Percentiles rank a stretch among this genome's conserved stretches.
Conservation (phyloP, 2,329 filamentous ascomycete species). For the Phaeophleospora eucalypticola region DNA sequence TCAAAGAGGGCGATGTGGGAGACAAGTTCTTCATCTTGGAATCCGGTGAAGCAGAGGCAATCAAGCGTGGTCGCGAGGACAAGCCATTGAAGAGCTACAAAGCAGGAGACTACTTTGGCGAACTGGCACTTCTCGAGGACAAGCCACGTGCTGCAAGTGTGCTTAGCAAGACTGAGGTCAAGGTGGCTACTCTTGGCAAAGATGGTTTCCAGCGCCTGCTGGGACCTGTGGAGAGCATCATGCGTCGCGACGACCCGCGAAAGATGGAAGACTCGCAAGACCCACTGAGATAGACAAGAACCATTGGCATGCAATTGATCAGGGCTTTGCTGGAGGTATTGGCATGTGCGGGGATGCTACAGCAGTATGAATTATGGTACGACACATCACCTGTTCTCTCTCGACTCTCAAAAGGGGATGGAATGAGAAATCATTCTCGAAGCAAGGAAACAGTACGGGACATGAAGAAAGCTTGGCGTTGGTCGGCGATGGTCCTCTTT, state of each 20-base stretch:
- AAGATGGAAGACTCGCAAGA: conserved; percentile 30
- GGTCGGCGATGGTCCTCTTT: neutral
- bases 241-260: conserved; percentile 69
- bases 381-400: neutral
- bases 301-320: neutral
- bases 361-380: neutral
- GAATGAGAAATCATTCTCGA: neutral
- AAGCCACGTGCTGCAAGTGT: conserved; percentile 88
- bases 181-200: conserved; percentile 88
- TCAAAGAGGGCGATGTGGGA: conserved; percentile 85
- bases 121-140: conserved; percentile 89
- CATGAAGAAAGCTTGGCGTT: neutral
- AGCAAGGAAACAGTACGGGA: neutral
- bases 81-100: conserved; percentile 73
- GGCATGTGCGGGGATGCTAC: neutral
- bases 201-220: conserved; percentile 91
- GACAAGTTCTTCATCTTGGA: conserved; percentile 91
- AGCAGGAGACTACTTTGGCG: conserved; percentile 96
- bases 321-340: neutral
- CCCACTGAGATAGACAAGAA: conserved; percentile 15
- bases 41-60: conserved; percentile 78
- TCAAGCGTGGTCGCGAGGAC: conserved; percentile 67
- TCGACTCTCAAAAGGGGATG: neutral
- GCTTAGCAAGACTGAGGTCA: conserved; percentile 77
- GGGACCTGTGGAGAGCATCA: conserved; percentile 88